Evolutionary conservation across 169 alveolate genomes (phyloP).

Genomic region (Cryptosporidium tyzzeri): DNA sequence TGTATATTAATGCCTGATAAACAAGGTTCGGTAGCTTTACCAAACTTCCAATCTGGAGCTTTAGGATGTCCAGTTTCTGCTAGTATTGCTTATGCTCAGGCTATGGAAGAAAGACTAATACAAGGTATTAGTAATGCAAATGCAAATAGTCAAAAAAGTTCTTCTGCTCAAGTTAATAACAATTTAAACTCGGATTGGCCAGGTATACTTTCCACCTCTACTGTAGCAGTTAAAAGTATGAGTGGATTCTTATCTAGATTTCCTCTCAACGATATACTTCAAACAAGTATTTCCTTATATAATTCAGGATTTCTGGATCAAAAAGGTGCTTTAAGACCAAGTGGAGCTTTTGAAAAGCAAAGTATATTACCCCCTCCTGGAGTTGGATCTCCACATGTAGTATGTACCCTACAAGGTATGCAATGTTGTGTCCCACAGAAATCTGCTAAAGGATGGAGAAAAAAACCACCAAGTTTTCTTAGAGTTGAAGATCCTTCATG

Average conservation of each 20-base stretch:
- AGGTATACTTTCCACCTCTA: conserved; percentile 58
- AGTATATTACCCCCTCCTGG: conserved; percentile 81
- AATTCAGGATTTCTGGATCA: conserved; percentile 73
- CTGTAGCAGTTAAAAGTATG: conserved; percentile 66
- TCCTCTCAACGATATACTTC: conserved; percentile 63
- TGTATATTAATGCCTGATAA: conserved; percentile 74
- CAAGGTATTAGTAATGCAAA: conserved; percentile 40
- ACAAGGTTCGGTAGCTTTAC: conserved; percentile 66
- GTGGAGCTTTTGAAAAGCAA: conserved; percentile 76
- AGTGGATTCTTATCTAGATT: conserved; percentile 67
- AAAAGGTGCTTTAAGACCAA: conserved; percentile 74
- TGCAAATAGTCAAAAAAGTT: conserved; percentile 2
- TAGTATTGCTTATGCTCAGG: conserved; percentile 70
- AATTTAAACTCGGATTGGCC: conserved; percentile 50
- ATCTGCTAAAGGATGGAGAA: conserved; percentile 79
- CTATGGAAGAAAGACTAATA: conserved; percentile 70
- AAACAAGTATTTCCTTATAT: conserved; percentile 65
- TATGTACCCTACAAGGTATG: conserved; percentile 80
- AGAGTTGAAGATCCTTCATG: conserved; percentile 72
- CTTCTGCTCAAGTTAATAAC: conserved; percentile 14
- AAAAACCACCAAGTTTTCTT: conserved; percentile 66
- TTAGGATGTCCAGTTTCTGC: conserved; percentile 75
- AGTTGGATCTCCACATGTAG: conserved; percentile 77
- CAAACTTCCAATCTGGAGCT: conserved; percentile 66
- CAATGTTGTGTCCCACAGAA: conserved; percentile 81